Base-by-base conservation (phyloP, 2,329 filamentous ascomycete species). In the Diaporthe vexans region DNA sequence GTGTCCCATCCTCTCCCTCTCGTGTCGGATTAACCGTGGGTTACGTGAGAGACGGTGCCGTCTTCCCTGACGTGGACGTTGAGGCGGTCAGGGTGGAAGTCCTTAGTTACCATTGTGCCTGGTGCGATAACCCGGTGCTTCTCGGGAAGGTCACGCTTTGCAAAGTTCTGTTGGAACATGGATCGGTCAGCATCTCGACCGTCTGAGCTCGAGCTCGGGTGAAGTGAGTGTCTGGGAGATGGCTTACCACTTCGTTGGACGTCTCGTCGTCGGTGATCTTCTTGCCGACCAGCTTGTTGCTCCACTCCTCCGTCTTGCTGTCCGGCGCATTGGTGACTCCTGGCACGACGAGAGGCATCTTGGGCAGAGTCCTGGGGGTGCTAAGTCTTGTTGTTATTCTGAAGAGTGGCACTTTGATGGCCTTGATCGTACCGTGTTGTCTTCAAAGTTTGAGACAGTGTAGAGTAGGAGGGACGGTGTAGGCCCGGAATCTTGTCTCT, bases 291-390 rank as follows among this genome's bases (percentile, higher is more conserved):
- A 93, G 85, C 85, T 91, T 91, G 82, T 87, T 88, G 77, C 83
- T 84, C 91, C 91, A 93, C 78, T 90, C 85, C 74, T 90, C 84
- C 48, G 86, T 89, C 82, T 86, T 85, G 78, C 81, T 82, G 76
- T 81, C 81, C 54, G 85, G 84, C 76, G 83, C 78, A 68, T 78
- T 85, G 76, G 85, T 91, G 78, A 91, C 83, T 79, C 88, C 89
- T 72, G 90, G 90, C 24, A 91, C 87, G 78, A 92, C 86, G 83
- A 92, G 90, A 89, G 91, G 91, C 91, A 93, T 89, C 8, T 81
- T 91, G 84, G n/a, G 70, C 61, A 40, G 52, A 48, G 6, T 35
- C 63, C 71, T 37, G 43, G 58, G 29, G 46, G 29, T 7, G 48
- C 57, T 74, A 37, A 33, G 15, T 52, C 33, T 71, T 11, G 63